Evolutionary conservation across 331 rosid genomes (phyloP), one percentile per base, ranked within the genome.

Genomic region (Quercus tomentella): DNA sequence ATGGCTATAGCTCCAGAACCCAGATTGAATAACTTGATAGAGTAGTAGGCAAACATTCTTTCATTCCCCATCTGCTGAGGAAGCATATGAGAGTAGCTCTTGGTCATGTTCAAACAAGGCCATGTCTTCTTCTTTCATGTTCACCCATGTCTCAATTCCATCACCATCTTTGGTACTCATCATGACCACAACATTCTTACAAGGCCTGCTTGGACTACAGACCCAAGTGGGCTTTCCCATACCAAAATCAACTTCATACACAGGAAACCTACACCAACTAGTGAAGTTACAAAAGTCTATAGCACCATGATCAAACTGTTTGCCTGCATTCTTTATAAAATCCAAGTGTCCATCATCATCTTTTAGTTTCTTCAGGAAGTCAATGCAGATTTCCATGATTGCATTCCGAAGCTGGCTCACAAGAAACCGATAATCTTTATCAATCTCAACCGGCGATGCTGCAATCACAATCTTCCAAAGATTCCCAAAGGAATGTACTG

Each of bases 161-260:
- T 57, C 26, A 6, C 63, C 26, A 56, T 57, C 63, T 57, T 57
- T 21, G 20, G 28, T 57, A 57, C 63, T 57, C 5, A 57, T 57
- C 63, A 21, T 57, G 21, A 57, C 63, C 25, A n/a, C 25, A 9
- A 57, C 28, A 23, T 60, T 60, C 33, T 60, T 60, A 6, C 0
- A 7, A 60, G 67, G 67, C 67, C 25, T 4, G 26, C 18, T 60
- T 22, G 67, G 67, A 60, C 30, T 9, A 30, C 33, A 60, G 4
- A 25, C 67, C 67, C 67, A 61, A 22, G 35, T 61, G 33, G 67
- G 67, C 67, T 61, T 21, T 16, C 67, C 67, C 67, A 28, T 22
- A 2, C 67, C 67, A 61, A 61, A 61, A 25, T 61, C 67, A 61
- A 22, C 33, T 60, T 23, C 67, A 1, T 60, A 60, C 5, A 60